Evolutionary conservation across 2,329 filamentous ascomycete species (phyloP).

Genomic region (Talaromyces marneffei): DNA sequence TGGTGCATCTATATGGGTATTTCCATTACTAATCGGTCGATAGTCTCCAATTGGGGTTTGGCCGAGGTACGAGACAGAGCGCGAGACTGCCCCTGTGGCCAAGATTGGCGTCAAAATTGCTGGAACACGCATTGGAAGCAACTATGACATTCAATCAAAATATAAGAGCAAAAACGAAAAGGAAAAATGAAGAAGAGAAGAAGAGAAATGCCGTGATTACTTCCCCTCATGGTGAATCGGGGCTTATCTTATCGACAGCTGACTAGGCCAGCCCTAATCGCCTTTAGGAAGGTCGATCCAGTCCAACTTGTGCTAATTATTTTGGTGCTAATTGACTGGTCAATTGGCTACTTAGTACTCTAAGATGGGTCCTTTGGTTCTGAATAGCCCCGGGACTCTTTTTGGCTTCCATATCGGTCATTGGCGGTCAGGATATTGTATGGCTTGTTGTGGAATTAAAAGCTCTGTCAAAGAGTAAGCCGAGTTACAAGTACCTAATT

Average conservation of each 20-base stretch:
- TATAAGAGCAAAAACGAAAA: background rate
- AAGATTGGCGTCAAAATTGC: background rate
- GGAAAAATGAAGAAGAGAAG: background rate
- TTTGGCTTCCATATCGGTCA: background rate
- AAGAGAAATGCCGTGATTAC: background rate
- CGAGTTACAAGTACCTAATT: no score
- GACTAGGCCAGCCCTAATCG: background rate
- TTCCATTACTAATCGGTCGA: background rate
- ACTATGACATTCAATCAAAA: background rate
- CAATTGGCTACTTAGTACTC: background rate
- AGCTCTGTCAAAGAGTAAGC: no score
- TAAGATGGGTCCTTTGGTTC: background rate
- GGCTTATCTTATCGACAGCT: constrained; percentile 9
- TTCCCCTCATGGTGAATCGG: constrained; percentile 1
- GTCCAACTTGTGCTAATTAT: background rate
- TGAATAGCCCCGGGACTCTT: background rate
- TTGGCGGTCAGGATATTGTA: background rate
- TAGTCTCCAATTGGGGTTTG: constrained; percentile 7
- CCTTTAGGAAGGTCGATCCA: constrained; percentile 6
- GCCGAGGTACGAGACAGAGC: constrained; percentile 1
- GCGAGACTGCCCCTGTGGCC: constrained; percentile 6
- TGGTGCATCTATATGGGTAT: background rate
- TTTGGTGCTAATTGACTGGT: background rate
- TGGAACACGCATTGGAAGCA: background rate
- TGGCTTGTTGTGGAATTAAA: background rate